Percentiles rank a stretch among this genome's conserved stretches.
These are phyloP conservation scores for Aspergillus nidulans DNA, from an alignment of 495 filamentous ascomycete species.

Conservation along the genomic window DNA sequence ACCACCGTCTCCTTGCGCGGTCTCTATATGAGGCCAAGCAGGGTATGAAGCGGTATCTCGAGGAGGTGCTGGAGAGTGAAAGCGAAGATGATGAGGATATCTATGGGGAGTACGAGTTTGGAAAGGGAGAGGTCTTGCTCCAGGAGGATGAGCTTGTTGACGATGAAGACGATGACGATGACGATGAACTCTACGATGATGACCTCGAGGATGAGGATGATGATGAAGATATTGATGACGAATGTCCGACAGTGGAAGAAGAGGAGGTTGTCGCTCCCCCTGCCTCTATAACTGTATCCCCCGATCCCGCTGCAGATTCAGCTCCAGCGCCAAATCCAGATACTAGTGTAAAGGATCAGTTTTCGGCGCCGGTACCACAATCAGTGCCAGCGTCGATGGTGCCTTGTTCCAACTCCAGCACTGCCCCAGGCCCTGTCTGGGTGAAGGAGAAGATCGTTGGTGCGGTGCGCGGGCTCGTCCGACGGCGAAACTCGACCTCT, in stretches of 20 bases:
- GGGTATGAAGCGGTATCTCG: conserved; percentile 15
- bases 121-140: not conserved
- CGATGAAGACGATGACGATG: too few relatives aligned
- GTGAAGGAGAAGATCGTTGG: not conserved
- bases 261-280: not conserved
- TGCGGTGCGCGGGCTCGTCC: not conserved
- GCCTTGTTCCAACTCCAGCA: not conserved
- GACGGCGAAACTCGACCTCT: not conserved
- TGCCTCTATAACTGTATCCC: not conserved
- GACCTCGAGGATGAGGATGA: too few relatives aligned
- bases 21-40: conserved; percentile 19
- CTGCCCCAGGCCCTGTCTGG: not conserved
- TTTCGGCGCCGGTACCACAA: too few relatives aligned
- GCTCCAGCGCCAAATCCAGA: too few relatives aligned
- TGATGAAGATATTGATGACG: too few relatives aligned
- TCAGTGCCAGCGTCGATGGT: too few relatives aligned
- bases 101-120: not conserved
- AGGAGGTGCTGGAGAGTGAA: conserved; percentile 8
- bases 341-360: too few relatives aligned
- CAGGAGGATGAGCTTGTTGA: too few relatives aligned
- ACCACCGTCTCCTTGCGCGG: conserved; percentile 18
- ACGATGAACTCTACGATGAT: too few relatives aligned
- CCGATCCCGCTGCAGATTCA: too few relatives aligned
- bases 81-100: conserved; percentile 6
- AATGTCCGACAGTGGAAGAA: not conserved